Evolutionary conservation across 1,284 basidiomycete genomes (phyloP).

Genomic region (Thecaphora thlaspeos): DNA sequence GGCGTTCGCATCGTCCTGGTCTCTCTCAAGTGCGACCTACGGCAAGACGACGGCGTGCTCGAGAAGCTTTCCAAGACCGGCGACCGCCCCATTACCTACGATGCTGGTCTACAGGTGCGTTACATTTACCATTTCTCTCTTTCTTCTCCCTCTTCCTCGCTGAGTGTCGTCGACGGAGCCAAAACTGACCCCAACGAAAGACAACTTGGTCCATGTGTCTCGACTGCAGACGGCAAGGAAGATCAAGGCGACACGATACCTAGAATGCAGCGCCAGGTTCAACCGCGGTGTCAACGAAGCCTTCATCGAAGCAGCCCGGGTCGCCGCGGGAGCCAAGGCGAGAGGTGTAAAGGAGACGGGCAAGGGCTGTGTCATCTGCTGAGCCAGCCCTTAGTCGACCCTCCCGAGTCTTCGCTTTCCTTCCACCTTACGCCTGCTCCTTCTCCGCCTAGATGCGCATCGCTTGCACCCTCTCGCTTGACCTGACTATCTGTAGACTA

Average conservation of each 20-base stretch:
- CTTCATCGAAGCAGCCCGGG: constrained; percentile 61
- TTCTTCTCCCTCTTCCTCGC: too few species aligned
- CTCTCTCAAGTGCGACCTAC: constrained; percentile 85
- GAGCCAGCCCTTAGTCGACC: too few species aligned
- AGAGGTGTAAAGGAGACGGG: neutral
- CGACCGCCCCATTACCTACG: constrained; percentile 75
- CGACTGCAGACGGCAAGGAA: constrained; percentile 10
- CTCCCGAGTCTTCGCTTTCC: too few species aligned
- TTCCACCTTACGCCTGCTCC: too few species aligned
- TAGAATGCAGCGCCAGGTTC: constrained; percentile 90
- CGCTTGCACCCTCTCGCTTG: too few species aligned
- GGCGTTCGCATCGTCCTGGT: constrained; percentile 74
- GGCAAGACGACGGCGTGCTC: constrained; percentile 71
- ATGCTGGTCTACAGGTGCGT: constrained; percentile 63
- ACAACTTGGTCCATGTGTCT: too few species aligned
- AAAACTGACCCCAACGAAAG: too few species aligned
- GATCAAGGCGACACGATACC: constrained; percentile 26
- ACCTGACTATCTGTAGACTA: too few species aligned
- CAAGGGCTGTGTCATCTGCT: neutral
- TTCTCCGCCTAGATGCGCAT: too few species aligned
- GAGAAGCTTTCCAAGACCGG: constrained; percentile 70
- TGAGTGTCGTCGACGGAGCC: neutral
- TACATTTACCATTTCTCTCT: neutral
- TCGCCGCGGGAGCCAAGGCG: constrained; percentile 4
- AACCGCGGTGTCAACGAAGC: constrained; percentile 90